Evolutionary conservation across 371 early-diverging fungal species (phyloP), one percentile per base, ranked within the genome.

Genomic region (Mucor velutinosus): DNA sequence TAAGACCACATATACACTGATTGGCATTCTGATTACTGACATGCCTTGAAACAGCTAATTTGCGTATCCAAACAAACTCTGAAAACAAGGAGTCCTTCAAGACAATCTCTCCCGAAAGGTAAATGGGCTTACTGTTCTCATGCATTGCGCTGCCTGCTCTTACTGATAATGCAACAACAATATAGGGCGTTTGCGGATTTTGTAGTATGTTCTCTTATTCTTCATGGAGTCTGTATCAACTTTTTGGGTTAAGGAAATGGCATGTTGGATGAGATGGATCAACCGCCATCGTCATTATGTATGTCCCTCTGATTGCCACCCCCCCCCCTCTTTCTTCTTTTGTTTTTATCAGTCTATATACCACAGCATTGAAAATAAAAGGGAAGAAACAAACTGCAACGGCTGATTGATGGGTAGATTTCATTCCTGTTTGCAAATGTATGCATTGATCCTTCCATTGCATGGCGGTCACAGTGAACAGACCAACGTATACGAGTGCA

Each of bases 151-250:
- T 53, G 25, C 53, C 0, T 23, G 0, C 7, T 7, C 5, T 17
- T 51, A 25, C 23, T 51, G 25, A 51, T 23, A 8, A 7, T 3
- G 7, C 8, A 51, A 19, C 21, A 14, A 51, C 8, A 12, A 51
- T 37, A 63, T 27, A 63, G 63, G 17, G 87, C 88, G 0, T 85
- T 85, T 71, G 88, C 88, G 35, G 88, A 89, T 62, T 89, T 80
- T 71, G 81, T 70, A 23, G 80, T 87, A 37, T 80, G 84, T 64
- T 75, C 74, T 37, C 57, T 87, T 27, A 56, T 89, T 11, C 76
- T 89, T 27, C 85, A 82, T 45, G 75, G 79, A 12, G 86, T 88
- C 59, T 84, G 82, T 45, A 78, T 88, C 62, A 83, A 87, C 71
- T 89, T 86, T 70, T 70, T 89, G 47, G 90, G 90, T 39, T 88